Evolutionary conservation across 2,329 filamentous ascomycete genomes (phyloP).

Genomic region (Aureobasidium leucospermi): DNA sequence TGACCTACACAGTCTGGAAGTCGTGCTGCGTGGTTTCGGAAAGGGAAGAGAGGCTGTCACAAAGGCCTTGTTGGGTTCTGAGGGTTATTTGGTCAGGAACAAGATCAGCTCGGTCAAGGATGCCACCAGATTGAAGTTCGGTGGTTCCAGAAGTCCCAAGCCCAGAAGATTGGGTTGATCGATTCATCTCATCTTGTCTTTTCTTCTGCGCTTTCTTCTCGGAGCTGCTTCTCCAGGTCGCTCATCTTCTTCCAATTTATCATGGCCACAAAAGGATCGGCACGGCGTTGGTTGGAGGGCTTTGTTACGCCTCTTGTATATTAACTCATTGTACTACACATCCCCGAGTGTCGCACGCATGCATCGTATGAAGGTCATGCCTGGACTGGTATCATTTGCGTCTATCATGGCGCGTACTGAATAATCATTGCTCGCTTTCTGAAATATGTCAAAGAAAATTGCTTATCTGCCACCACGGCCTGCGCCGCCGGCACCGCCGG

Average conservation of each 20-base stretch:
- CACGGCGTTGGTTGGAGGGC: constrained; percentile 12
- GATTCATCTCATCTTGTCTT: not conserved
- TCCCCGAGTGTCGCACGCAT: constrained; percentile 2
- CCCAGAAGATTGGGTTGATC: constrained; percentile 69
- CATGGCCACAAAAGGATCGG: constrained; percentile 7
- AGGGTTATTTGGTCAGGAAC: constrained; percentile 67
- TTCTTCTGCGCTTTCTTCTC: not conserved
- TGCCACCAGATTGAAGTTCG: constrained; percentile 87
- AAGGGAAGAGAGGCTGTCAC: constrained; percentile 78
- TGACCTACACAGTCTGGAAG: constrained; percentile 69
- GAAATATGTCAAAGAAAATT: not conserved
- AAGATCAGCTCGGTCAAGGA: constrained; percentile 78
- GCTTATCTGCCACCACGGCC: constrained; percentile 18
- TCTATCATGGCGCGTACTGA: constrained; percentile 6
- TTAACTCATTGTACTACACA: not conserved
- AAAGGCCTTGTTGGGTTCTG: constrained; percentile 80
- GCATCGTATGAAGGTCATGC: not conserved
- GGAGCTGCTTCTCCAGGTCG: not conserved
- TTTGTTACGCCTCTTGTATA: not conserved
- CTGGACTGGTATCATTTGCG: constrained; percentile 8
- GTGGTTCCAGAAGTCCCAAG: constrained; percentile 78
- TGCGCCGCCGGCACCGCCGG: constrained; percentile 42
- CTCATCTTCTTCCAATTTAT: not conserved
- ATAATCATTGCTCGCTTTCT: not conserved
- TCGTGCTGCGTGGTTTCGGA: constrained; percentile 80